Base-by-base conservation (phyloP, 345 rosid species). In the Laguncularia racemosa region DNA sequence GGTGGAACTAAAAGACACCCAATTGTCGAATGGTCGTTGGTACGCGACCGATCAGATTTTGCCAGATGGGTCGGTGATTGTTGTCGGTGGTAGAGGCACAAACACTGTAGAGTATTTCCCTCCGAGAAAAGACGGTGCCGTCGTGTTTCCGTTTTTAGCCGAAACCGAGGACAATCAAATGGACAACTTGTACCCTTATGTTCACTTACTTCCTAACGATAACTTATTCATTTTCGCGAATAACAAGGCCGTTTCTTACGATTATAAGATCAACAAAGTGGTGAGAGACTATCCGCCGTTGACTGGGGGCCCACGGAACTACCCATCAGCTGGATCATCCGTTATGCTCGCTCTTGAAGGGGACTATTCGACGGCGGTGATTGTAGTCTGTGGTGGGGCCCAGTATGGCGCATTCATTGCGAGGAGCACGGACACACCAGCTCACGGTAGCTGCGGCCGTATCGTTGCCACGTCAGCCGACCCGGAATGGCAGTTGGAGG, bases 171-270 rank as follows among this genome's bases (percentile, higher is more conserved):
- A 89, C 48, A 74, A 67, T 0, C 96, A 91, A 67, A 88, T 86
- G 95, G 95, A 89, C 58, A 91, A 91, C 61, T 73, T 91, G 44
- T 91, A 91, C 63, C 96, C 98, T 8, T 91, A 82, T 70, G 81
- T 91, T 16, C 96, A 91, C 55, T 85, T 91, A 16, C 95, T 91
- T 21, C 98, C 98, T 53, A 74, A 75, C 78, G 95, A 85, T 4
- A 67, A 72, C 47, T 92, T 91, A 58, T 91, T 88, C 70, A 66
- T 89, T 60, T 92, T 92, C 60, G 95, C 95, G 3, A 89, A 92
- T 73, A 76, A 77, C 61, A 81, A 67, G 57, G 89, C 98, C 12
- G 80, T 89, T 4, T 45, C 79, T 59, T 92, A 76, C 64, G 87
- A 92, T 43, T 83, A 86, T 75, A 58, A 58, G 15, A 58, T 23